A percentile compares a stretch with the other conserved stretches of the same genome.
These are phyloP conservation scores for Candida parachauliodes DNA, from an alignment of 805 yeast genomes.

Conservation along the genomic window DNA sequence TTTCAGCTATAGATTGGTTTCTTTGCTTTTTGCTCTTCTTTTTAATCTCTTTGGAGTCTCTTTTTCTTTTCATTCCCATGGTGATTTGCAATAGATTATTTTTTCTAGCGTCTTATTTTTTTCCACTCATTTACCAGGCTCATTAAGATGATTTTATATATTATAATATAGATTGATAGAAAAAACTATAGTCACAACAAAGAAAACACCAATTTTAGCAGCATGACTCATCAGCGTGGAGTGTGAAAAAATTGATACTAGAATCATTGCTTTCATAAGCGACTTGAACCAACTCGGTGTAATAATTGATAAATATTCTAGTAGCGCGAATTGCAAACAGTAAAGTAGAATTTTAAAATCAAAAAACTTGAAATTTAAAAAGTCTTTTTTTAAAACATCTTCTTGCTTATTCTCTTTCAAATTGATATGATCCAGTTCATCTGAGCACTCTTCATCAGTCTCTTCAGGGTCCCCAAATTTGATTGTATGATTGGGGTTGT, in stretches of 20 bases:
- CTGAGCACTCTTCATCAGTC: conserved; percentile 8
- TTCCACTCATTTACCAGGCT: neutral
- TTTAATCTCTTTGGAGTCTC: conserved; percentile 16
- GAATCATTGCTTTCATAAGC: conserved; percentile 1
- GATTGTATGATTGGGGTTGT: neutral
- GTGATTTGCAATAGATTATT: neutral
- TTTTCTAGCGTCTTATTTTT: neutral
- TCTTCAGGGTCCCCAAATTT: neutral
- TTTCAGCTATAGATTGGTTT: neutral
- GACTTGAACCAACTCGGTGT: conserved; percentile 5
- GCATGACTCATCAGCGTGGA: too few species aligned
- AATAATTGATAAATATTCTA: conserved; percentile 6
- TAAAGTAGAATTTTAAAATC: conserved; percentile 5
- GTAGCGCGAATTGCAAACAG: conserved; percentile 5
- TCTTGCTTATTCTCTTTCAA: conserved; percentile 1
- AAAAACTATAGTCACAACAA: neutral
- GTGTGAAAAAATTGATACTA: too few species aligned
- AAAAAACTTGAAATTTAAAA: neutral
- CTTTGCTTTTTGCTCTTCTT: conserved; percentile 19
- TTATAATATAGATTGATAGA: neutral
- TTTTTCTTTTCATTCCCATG: conserved; percentile 21
- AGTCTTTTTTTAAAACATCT: neutral
- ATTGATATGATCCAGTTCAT: conserved; percentile 9
- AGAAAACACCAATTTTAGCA: too few species aligned
- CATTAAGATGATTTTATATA: neutral